Evolutionary conservation across 2,329 filamentous ascomycete genomes (phyloP), one percentile per base, ranked within the genome.

Genomic region (Xylaria sp.): DNA sequence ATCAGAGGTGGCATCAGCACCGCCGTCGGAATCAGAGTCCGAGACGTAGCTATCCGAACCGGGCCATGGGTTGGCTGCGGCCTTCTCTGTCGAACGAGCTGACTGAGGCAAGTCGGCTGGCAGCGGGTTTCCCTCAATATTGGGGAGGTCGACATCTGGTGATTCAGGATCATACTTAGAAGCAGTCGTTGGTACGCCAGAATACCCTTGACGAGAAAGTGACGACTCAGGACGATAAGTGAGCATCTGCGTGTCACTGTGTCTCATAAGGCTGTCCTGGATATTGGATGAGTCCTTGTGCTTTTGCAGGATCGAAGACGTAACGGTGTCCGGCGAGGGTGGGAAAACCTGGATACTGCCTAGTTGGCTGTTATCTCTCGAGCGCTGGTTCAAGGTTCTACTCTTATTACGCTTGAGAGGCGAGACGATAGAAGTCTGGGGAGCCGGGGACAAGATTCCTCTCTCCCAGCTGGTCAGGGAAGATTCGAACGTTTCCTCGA

Each of bases 301-400:
- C 18, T 67, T 69, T 55, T 65, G 67, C 48, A 85, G 73, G 0
- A 81, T 83, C 1, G 80, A 80, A 1, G 80, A 83, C 1, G 83
- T 83, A 18, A 84, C 81, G 0, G 83, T 85, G 64, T 85, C 83
- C 0, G 83, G 83, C 0, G 83, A 85, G 0, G 83, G 83, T 8
- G 83, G 83, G 1, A 85, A 72, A 16, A 71, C 72, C 16, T 79
- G 76, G 4, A 78, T 75, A 56, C 76, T 73, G 1, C 54, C 77
- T 60, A 66, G 74, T 72, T 75, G 77, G 11, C 5, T 46, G 62
- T 72, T 71, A 4, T 73, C 62, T 67, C 74, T 61, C 59, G 74
- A 67, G n/a, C 75, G 75, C 35, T 81, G 78, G 0, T 81, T 83
- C 35, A 78, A 67, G 5, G 84, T 81, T 48, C 72, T 76, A 11